Base-by-base conservation (phyloP, 1,139 yeast species). In the Scheffersomyces titani region DNA sequence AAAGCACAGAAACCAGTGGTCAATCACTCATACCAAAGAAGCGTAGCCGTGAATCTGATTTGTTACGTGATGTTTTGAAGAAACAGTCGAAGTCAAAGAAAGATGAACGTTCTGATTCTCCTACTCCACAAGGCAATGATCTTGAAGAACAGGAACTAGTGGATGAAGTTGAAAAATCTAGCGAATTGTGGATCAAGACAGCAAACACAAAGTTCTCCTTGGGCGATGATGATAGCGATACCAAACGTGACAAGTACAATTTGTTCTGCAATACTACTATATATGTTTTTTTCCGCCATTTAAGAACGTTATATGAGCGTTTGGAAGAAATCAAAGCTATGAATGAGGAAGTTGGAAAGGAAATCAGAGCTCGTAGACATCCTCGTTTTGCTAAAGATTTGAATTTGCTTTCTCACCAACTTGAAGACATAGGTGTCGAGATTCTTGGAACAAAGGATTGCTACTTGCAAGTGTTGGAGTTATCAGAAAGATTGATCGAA, bases 341-440 rank as follows among this genome's bases (percentile, higher is more conserved):
- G 85, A 87, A 84, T 66, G 83, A 78, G 1, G 83, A 73, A 36
- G 97, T 90, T 6, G 82, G 89, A n/a, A 76, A 81, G 49, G 98
- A 94, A 60, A 83, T 93, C 58, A 82, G 81, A 57, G 75, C 83
- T 46, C 80, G 93, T 58, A 84, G 85, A 52, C 79, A 80, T 44
- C 96, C 94, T 6, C 88, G 88, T 62, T 94, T 93, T 77, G 98
- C 99, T 6, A 85, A 85, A 63, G 98, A 94, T 67, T 81, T 94
- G 69, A 93, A 91, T 59, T 79, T 96, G 60, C 78, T 91, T 54
- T 90, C 93, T 50, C 90, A 88, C 61, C 96, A 92, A 68, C 79
- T 94, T 54, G 90, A 87, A 61, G 96, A 92, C 55, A 75, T 87
- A 82, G 94, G 96, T 1, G 82, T 93, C 55, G 85, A 85, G 59